Conservation (phyloP, 2,329 filamentous ascomycete genomes). For the Penicillium fuscoglaucum region DNA sequence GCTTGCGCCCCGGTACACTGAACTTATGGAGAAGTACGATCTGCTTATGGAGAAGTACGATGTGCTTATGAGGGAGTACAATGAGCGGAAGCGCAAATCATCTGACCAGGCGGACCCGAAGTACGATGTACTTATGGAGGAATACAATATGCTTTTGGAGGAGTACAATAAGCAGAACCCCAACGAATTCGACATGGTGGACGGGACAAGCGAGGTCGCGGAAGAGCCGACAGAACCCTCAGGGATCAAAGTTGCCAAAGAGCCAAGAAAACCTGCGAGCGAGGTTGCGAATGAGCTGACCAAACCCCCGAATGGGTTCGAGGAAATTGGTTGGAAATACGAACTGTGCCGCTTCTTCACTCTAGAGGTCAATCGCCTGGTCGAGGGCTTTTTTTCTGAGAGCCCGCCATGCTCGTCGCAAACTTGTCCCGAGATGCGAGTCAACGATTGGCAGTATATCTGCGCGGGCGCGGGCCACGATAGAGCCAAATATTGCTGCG, state of each 20-base stretch:
- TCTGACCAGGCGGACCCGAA: neutral
- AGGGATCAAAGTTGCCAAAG: slow-evolving; percentile 62
- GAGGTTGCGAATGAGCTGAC: slow-evolving; percentile 74
- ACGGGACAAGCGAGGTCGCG: slow-evolving; percentile 74
- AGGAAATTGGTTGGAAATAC: slow-evolving; percentile 92
- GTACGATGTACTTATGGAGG: neutral
- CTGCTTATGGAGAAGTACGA: neutral
- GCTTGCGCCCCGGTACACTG: slow-evolving; percentile 55
- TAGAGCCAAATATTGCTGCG: slow-evolving; percentile 64
- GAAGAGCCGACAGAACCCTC: slow-evolving; percentile 29
- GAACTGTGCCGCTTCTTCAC: slow-evolving; percentile 96
- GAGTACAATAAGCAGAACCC: slow-evolving; percentile 47
- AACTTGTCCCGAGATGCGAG: slow-evolving; percentile 97
- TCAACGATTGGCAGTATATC: slow-evolving; percentile 97
- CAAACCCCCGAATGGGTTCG: slow-evolving; percentile 75
- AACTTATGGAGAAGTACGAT: neutral
- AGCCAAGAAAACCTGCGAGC: slow-evolving; percentile 57
- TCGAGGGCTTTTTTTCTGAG: slow-evolving; percentile 91
- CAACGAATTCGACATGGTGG: slow-evolving; percentile 56
- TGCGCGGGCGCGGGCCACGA: slow-evolving; percentile 59
- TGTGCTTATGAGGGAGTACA: neutral
- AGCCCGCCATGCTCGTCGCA: slow-evolving; percentile 80
- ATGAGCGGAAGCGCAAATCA: neutral
- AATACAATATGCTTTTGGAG: neutral
- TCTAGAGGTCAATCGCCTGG: slow-evolving; percentile 87